Evolutionary conservation across 2,329 filamentous ascomycete species (phyloP).

Genomic region (Cladosporium halotolerans): DNA sequence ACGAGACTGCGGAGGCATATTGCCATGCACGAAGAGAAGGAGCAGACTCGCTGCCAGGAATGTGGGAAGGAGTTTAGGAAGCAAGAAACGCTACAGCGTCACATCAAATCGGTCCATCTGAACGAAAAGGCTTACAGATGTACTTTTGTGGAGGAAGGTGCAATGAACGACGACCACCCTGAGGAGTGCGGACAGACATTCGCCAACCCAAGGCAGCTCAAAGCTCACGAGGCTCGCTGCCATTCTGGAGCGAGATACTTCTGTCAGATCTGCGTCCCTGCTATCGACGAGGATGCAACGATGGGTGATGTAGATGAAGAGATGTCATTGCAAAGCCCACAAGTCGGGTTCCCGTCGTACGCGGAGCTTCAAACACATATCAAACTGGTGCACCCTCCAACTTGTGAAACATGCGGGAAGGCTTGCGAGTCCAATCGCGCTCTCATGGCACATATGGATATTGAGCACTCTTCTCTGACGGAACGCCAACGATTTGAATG

Average conservation of each 20-base stretch:
- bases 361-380: slow-evolving; percentile 67
- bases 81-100: slow-evolving; percentile 75
- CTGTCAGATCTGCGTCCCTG: slow-evolving; percentile 63
- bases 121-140: slow-evolving; percentile 67
- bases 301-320: slow-evolving; percentile 29
- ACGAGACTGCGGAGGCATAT: slow-evolving; percentile 71
- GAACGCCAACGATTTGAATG: slow-evolving; percentile 55
- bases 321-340: slow-evolving; percentile 19
- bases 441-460: slow-evolving; percentile 71
- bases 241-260: slow-evolving; percentile 68
- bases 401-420: slow-evolving; percentile 67
- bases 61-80: slow-evolving; percentile 86
- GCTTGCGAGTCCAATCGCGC: slow-evolving; percentile 61
- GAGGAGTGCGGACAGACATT: slow-evolving; percentile 62
- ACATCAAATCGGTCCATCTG: slow-evolving; percentile 71
- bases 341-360: slow-evolving; percentile 59
- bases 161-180: slow-evolving; percentile 34
- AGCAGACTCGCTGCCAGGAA: slow-evolving; percentile 38
- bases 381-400: slow-evolving; percentile 62
- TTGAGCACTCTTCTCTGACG: slow-evolving; percentile 51
- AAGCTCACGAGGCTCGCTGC: slow-evolving; percentile 61
- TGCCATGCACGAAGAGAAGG: slow-evolving; percentile 69
- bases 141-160: slow-evolving; percentile 45
- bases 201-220: slow-evolving; percentile 64
- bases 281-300: slow-evolving; percentile 11